Evolutionary conservation across 164 flowering plant species (phyloP), one percentile per base, ranked within the genome.

Genomic region (Platanus orientalis): DNA sequence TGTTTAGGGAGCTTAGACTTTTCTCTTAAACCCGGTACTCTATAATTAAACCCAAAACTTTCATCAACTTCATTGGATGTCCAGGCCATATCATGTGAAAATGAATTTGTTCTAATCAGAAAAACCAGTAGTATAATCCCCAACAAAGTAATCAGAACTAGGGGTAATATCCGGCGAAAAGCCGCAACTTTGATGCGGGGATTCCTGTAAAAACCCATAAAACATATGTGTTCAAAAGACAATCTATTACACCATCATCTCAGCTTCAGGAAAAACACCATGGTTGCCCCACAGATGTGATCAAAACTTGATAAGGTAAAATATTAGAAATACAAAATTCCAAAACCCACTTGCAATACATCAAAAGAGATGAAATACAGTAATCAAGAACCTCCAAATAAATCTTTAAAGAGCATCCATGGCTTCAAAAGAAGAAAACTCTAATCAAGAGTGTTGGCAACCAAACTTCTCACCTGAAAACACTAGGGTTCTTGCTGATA

Each of bases 181-280:
- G 83, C 81, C 21, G 63, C 66, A 54, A 61, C 81, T 73, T 71
- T 79, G 21, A 74, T 48, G 3, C 80, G 79, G 28, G 74, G 25
- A 66, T 74, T 87, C 78, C 69, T 78, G 61, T 63, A 47, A n/a
- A 69, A 61, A 51, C 77, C 85, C 96, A 89, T 86, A 17, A 45
- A 54, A 21, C 9, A 29, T 61, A 19, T 52, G 50, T 61, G 23
- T 30, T 55, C 27, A 19, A n/a, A 19, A 27, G 2, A 28, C 1
- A 26, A 25, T 36, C 44, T 44, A n/a, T 17, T 39, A 57, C 14
- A 54, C 62, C 57, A 56, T 28, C 36, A 25, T 0, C 17, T 20
- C 17, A 48, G 17, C 20, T 16, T 19, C 42, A 30, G n/a, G n/a
- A n/a, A n/a, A n/a, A 45, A 19, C 24, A 40, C 36, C 40, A 7